phyloP scores from a whole-genome alignment of 768 basidiomycete genomes.

The Pleurotus salmoneostramineus region DNA sequence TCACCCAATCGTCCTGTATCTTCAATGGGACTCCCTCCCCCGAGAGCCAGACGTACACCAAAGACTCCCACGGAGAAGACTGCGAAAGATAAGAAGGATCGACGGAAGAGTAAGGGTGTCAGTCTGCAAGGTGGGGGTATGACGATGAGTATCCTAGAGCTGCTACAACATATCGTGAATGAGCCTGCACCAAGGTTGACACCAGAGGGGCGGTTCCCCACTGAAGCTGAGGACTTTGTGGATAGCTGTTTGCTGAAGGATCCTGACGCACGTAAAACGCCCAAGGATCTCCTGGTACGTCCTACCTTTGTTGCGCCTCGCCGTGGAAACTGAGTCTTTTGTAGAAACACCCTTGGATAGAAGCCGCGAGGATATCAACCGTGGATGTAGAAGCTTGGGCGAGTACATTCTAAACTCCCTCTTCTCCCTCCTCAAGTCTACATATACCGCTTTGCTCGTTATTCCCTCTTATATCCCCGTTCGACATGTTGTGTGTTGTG shows the following conservation, averaged over 20 bases:
- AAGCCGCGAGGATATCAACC: conserved; percentile 49
- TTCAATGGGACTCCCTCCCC: conserved; percentile 29
- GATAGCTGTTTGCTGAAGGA: conserved; percentile 91
- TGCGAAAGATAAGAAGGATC: conserved; percentile 64
- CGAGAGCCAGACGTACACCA: conserved; percentile 17
- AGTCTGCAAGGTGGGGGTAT: conserved; percentile 91
- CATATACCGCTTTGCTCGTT: neutral
- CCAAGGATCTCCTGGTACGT: conserved; percentile 82
- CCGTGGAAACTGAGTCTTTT: neutral
- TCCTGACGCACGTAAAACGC: conserved; percentile 76
- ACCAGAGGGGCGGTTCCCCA: conserved; percentile 65
- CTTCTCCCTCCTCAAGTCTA: neutral
- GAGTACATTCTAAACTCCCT: conserved; percentile 51
- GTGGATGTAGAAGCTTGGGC: conserved; percentile 83
- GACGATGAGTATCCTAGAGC: conserved; percentile 97
- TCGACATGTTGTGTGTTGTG: neutral
- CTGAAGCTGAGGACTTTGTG: conserved; percentile 78
- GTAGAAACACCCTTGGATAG: conserved; percentile 77
- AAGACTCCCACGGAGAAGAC: conserved; percentile 23
- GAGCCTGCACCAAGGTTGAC: conserved; percentile 91
- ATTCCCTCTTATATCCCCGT: neutral
- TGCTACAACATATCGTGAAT: conserved; percentile 97
- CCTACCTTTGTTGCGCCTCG: conserved; percentile 1
- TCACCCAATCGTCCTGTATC: conserved; percentile 66
- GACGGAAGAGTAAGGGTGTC: conserved; percentile 88